Base-by-base conservation (phyloP, 2,329 filamentous ascomycete genomes). In the Diaporthe australafricana region DNA sequence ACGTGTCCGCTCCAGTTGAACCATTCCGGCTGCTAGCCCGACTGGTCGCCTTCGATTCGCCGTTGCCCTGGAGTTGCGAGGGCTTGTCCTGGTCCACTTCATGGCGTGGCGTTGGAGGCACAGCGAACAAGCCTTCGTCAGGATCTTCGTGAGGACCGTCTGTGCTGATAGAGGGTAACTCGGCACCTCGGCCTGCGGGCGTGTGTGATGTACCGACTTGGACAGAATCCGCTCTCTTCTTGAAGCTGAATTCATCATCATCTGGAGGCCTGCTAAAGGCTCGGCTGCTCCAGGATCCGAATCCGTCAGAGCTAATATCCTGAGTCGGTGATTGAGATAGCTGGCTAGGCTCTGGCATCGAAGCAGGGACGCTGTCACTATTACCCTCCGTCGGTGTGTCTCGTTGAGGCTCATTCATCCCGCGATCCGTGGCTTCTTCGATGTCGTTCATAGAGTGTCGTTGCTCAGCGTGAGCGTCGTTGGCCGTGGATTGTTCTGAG, bases 61-160 rank as follows among this genome's bases (percentile, higher is more conserved):
- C 42, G 6, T 47, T 42, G 27, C 42, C 20, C 17, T 20, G 52
- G n/a, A n/a, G 12, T 42, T 40, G 53, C 9, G 57, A 45, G 16
- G 55, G n/a, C 20, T 63, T 32, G 5, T 32, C 38, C 14, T 65
- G 56, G 20, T 50, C 65, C 8, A 55, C 27, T 35, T 65, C 66
- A 8, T 53, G 55, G 30, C 70, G 70, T 8, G 70, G 70, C 14
- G 70, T 72, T 9, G 70, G 70, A 22, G 66, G 70, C 25, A 72
- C 70, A 11, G 66, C 70, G 32, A 72, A 72, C 22, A 72, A 22
- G 20, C 70, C 70, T 53, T 65, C 70, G 6, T 72, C 70, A 11
- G 56, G 35, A 17, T 72, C 70, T 8, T 72, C 70, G n/a, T 70
- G 38, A 1, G 56, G 56, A 27, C 35, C 50, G 35, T 63, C 56